Conservation (phyloP, 2,329 filamentous ascomycete species). For the Beauveria medogensis region DNA sequence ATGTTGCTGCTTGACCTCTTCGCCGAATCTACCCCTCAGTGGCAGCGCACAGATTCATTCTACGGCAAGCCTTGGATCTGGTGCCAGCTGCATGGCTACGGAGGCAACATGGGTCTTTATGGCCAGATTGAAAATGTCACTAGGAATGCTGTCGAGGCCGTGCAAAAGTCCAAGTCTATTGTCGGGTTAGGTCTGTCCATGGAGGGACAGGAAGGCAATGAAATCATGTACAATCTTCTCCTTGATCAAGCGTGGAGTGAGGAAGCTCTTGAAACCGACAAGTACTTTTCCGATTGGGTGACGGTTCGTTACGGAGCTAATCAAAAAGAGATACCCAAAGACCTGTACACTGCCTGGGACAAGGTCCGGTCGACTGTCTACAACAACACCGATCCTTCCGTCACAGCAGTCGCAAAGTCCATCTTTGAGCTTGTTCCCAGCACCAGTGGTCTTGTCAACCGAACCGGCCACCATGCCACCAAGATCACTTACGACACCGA, state of each 20-base stretch:
- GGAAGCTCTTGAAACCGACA: conserved; percentile 31
- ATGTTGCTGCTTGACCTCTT: conserved; percentile 42
- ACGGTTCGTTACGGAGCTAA: conserved; percentile 27
- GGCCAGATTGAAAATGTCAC: conserved; percentile 40
- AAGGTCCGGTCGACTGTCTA: conserved; percentile 10
- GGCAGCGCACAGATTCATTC: conserved; percentile 38
- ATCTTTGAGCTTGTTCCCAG: conserved; percentile 36
- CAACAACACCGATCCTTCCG: conserved; percentile 14
- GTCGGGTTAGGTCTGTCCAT: conserved; percentile 38
- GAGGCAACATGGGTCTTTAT: conserved; percentile 37
- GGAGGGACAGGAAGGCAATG: conserved; percentile 42
- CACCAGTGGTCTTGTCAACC: conserved; percentile 27
- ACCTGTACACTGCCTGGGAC: conserved; percentile 9
- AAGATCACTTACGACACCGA: conserved; percentile 31
- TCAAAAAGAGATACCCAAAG: conserved; percentile 1
- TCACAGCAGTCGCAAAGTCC: conserved; percentile 32
- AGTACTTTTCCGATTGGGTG: conserved; percentile 38
- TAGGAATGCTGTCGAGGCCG: conserved; percentile 32
- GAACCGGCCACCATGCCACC: conserved; percentile 28
- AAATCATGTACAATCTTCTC: conserved; percentile 39
- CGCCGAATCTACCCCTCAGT: conserved; percentile 39
- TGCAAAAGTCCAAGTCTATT: conserved; percentile 29
- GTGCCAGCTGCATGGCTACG: conserved; percentile 41
- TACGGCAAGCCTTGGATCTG: conserved; percentile 43
- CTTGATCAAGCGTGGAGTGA: conserved; percentile 40